Conservation (phyloP, 106 monocot species). For the Vanilla planifolia region DNA sequence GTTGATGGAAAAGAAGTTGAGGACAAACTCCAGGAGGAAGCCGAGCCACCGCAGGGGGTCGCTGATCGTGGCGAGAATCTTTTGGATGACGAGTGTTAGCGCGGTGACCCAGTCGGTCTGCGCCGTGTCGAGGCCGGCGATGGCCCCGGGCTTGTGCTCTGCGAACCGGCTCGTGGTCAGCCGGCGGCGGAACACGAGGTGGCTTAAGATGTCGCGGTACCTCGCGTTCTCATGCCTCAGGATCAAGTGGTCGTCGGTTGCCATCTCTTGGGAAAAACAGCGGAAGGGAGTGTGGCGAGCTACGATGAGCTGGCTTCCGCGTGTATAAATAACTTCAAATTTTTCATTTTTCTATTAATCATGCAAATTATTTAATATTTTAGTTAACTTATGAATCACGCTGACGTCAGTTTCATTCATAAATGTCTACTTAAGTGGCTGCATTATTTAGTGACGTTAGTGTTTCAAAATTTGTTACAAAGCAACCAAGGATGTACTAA, state of each 20-base stretch:
- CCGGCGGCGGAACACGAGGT: not conserved
- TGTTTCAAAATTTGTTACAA: too few relatives aligned
- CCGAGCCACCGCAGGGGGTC: not conserved
- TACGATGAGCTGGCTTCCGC: too few relatives aligned
- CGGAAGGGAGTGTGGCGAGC: too few relatives aligned
- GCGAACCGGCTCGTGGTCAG: slow-evolving; percentile 1
- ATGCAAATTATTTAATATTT: too few relatives aligned
- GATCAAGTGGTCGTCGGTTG: not conserved
- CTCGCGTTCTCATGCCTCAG: slow-evolving; percentile 7
- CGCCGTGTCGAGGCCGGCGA: not conserved
- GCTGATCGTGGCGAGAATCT: not conserved
- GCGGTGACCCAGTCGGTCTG: not conserved
- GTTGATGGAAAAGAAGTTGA: slow-evolving; percentile 8
- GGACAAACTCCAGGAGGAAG: not conserved
- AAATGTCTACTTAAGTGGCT: too few relatives aligned
- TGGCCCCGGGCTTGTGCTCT: not conserved
- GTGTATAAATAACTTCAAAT: too few relatives aligned
- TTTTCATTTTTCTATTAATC: too few relatives aligned
- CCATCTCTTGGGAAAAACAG: too few relatives aligned
- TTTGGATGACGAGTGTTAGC: slow-evolving; percentile 4
- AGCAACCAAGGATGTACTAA: too few relatives aligned
- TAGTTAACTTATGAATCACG: too few relatives aligned
- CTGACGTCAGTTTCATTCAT: too few relatives aligned
- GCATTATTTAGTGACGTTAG: too few relatives aligned
- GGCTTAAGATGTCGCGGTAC: not conserved